A percentile compares a stretch with the other conserved stretches of the same genome.
These are phyloP conservation scores for Camellia oleifera DNA, from an alignment of 179 eudicot genomes.

Conservation along the genomic window DNA sequence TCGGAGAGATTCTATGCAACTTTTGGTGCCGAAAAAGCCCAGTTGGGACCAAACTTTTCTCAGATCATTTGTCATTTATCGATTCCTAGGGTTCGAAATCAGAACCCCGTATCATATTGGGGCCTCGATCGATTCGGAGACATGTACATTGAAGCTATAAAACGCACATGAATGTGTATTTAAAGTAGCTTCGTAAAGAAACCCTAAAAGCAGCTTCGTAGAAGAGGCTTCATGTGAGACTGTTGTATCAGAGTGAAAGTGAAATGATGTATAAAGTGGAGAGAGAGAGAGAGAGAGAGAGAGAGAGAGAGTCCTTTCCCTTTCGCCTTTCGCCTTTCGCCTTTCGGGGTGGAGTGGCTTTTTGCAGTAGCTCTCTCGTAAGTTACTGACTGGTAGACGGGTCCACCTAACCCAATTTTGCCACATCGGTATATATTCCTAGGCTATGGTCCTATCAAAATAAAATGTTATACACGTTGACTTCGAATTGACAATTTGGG, in stretches of 20 bases:
- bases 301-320: not conserved
- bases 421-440: too few relatives aligned
- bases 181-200: not conserved
- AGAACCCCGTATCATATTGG: slow-evolving; percentile 1
- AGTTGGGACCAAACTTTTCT: slow-evolving; percentile 4
- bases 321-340: too few relatives aligned
- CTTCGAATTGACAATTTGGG: too few relatives aligned
- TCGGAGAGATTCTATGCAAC: slow-evolving; percentile 7
- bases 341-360: too few relatives aligned
- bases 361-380: too few relatives aligned
- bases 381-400: too few relatives aligned
- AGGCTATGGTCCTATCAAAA: too few relatives aligned
- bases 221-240: not conserved
- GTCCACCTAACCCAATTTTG: too few relatives aligned
- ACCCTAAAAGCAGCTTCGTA: slow-evolving; percentile 7
- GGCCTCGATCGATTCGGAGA: not conserved
- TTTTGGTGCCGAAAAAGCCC: slow-evolving; percentile 9
- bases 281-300: slow-evolving; percentile 8
- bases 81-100: slow-evolving; percentile 10
- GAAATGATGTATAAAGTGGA: slow-evolving; percentile 6
- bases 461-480: too few relatives aligned
- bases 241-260: not conserved
- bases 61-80: slow-evolving; percentile 13
- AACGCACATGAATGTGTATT: not conserved
- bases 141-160: not conserved